Evolutionary conservation across 768 basidiomycete genomes (phyloP), one percentile per base, ranked within the genome.

Genomic region (Rickenella mellea): DNA sequence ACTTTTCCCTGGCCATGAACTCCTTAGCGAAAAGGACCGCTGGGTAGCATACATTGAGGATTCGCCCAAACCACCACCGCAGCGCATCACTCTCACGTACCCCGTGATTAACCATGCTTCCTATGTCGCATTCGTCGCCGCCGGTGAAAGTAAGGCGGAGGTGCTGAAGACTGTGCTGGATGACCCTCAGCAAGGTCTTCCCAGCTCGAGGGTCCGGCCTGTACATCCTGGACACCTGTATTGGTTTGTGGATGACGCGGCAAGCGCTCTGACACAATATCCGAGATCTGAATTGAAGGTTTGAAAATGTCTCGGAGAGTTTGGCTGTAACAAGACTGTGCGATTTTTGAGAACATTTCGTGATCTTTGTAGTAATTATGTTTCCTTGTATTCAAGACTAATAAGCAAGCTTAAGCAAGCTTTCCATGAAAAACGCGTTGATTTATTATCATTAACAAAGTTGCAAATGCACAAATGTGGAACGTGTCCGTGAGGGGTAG

Each of bases 11-110:
- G 94, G 98, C 57, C 64, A 61, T 27, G 61, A 65, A 19, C 73
- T 97, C 28, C 74, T 99, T 38, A 47, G 64, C n/a, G 94, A 96
- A 64, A 75, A 71, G 39, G 89, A 90, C 60, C 76, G 88, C 46
- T 99, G 96, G 96, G 87, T 99, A 19, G 94, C 93, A 1, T 84
- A 79, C 61, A 68, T 99, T 54, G 80, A 86, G 15, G 90, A 98
- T 66, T 85, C 85, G 28, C 96, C 96, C 19, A 98, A 99, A 63
- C 90, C 90, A 0, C 96, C 96, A 10, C 69, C 80, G 10, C 78
- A 73, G 53, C 78, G 96, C 47, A 84, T 97, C 63, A 98, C 96
- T 4, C 73, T 99, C 51, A 98, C 96, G 35, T 80, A 73, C 55
- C 86, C 88, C 36, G 91, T 92, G 47, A 79, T 93, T 51, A 93